These are phyloP conservation scores for Emmonsiellopsis sp. DNA, from an alignment of 2,329 filamentous ascomycete genomes.

Conservation along the genomic window DNA sequence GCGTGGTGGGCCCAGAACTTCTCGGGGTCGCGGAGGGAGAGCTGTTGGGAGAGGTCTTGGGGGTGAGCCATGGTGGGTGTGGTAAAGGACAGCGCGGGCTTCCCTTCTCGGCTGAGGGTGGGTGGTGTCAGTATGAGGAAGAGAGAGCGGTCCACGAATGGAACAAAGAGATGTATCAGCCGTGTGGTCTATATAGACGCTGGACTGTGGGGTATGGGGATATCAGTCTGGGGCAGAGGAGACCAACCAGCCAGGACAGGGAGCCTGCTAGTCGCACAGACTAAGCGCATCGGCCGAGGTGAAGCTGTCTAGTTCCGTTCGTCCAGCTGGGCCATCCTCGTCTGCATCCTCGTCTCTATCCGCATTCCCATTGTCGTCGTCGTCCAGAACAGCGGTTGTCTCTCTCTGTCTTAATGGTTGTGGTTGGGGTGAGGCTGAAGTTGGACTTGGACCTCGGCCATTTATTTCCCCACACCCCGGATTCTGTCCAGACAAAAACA, in stretches of 20 bases:
- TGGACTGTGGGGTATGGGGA: no score
- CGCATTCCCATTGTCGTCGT: background rate
- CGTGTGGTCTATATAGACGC: no score
- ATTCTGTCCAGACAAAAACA: no score
- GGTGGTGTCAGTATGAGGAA: no score
- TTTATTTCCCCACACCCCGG: no score
- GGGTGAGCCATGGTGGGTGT: constrained; percentile 19
- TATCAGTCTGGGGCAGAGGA: no score
- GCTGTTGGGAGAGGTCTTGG: constrained; percentile 42
- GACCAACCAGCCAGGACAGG: background rate
- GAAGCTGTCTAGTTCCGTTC: background rate
- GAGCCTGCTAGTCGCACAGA: background rate
- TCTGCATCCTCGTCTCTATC: background rate
- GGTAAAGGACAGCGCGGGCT: no score
- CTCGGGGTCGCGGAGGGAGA: constrained; percentile 59
- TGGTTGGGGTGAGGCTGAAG: background rate
- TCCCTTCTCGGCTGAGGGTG: no score
- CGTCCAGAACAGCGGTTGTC: background rate
- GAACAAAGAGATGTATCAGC: no score
- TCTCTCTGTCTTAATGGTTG: background rate
- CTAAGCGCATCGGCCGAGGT: background rate
- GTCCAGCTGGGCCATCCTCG: background rate
- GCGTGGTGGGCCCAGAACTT: constrained; percentile 70
- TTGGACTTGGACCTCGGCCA: no score
- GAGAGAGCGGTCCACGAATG: no score